Evolutionary conservation across 2,329 filamentous ascomycete species (phyloP), one percentile per base, ranked within the genome.

Genomic region (Cercospora sesami): DNA sequence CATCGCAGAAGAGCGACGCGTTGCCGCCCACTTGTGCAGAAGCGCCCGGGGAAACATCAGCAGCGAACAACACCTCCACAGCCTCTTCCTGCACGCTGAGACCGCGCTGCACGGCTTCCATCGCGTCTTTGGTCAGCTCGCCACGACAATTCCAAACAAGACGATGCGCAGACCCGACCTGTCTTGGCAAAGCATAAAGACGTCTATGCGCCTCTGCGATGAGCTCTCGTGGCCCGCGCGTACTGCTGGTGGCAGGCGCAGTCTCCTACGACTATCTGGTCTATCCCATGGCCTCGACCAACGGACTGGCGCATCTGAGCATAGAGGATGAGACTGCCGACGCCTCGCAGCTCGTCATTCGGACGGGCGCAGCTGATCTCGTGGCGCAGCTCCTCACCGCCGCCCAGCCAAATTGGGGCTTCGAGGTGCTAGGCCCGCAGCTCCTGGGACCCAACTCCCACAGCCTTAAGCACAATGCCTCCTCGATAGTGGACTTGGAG

Each of bases 321-420:
- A 60, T 65, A 23, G 33, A 58, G 18, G 60, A 63, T 26, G 67
- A 73, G 28, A 66, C 64, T 26, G 64, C 68, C 33, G 69, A 69
- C 63, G 63, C 69, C 9, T 72, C 73, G 53, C 70, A 72, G 63
- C 72, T 78, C 21, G 73, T 75, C 60, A 73, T 78, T 45, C 73
- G 76, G 23, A 73, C 73, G 39, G 75, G 73, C 61, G 72, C 66
- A 67, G 76, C 76, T 58, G 73, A 75, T 64, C 71, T 78, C 30
- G 74, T 78, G 65, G 76, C 76, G 67, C 70, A 75, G 71, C 69
- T 78, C 42, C 75, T 78, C 69, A 74, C 75, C 70, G 76, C 76
- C 68, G 76, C 75, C 48, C 72, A 71, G 63, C 69, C 75, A 59
- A 65, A 73, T 65, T 76, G 73, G 70, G 74, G 71, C 18, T 72